A percentile compares a stretch with the other conserved stretches of the same genome.
Conservation (phyloP, 495 filamentous ascomycete species). For the Tetracladium marchalianum region DNA sequence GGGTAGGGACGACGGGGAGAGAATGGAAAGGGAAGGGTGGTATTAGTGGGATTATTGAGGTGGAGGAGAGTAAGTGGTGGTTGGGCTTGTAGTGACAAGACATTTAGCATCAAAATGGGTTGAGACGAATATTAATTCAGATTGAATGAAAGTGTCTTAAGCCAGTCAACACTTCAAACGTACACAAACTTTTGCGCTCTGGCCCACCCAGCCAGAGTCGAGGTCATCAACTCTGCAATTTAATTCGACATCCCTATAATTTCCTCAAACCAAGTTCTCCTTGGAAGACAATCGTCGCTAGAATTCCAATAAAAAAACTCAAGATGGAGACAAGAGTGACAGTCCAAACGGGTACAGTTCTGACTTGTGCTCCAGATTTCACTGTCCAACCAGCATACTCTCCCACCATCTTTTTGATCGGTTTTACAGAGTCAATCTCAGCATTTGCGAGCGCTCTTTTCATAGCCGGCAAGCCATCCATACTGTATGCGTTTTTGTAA, state of each 20-base stretch:
- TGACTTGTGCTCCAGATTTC: not conserved
- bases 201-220: no score
- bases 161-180: no score
- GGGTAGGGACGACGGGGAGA: conserved; percentile 21
- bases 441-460: conserved; percentile 28
- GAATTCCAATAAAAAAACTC: conserved; percentile 4
- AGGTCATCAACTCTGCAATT: no score
- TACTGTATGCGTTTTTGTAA: conserved; percentile 39
- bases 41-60: not conserved
- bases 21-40: conserved; percentile 15
- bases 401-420: conserved; percentile 43
- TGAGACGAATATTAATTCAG: no score
- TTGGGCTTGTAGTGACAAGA: not conserved
- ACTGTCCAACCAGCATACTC: conserved; percentile 4
- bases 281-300: not conserved
- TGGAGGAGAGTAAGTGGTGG: conserved; percentile 1
- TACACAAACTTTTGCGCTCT: no score
- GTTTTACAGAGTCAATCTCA: conserved; percentile 31
- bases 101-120: no score
- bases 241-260: no score
- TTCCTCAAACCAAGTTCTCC: no score
- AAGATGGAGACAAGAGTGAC: not conserved
- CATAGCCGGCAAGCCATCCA: conserved; percentile 46
- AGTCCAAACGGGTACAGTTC: not conserved
- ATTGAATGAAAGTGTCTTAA: no score